Evolutionary conservation across 805 yeast genomes (phyloP).

Genomic region (Komagataella mondaviorum): DNA sequence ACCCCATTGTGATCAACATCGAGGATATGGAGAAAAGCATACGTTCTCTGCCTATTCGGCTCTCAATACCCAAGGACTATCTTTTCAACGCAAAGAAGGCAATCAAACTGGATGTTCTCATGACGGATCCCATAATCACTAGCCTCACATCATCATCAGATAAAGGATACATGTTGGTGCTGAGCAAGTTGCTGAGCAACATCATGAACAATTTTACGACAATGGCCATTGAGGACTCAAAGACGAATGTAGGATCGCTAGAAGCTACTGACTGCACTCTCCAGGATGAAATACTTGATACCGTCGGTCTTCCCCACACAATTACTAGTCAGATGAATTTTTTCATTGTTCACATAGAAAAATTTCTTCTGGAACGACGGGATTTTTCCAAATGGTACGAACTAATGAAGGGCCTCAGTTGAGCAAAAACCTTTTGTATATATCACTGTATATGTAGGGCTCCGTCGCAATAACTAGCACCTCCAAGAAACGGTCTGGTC

Average conservation of each 20-base stretch:
- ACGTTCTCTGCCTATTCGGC: conserved; percentile 12
- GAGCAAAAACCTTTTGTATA: background rate
- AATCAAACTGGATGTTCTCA: conserved; percentile 17
- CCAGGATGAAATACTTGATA: background rate
- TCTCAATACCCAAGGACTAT: conserved; percentile 19
- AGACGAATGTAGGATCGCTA: conserved; percentile 1
- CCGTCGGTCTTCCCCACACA: conserved; percentile 7
- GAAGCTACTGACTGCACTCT: background rate
- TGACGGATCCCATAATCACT: conserved; percentile 10
- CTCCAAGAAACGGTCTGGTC: background rate
- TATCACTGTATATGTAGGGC: background rate
- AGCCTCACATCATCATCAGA: conserved; percentile 14
- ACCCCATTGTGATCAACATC: conserved; percentile 16
- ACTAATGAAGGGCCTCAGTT: background rate
- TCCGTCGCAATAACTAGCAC: background rate
- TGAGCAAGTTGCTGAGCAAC: conserved; percentile 18
- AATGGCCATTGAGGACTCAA: conserved; percentile 10
- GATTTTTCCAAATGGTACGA: conserved; percentile 15
- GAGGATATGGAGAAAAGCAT: conserved; percentile 14
- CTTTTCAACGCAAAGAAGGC: conserved; percentile 12
- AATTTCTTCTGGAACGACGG: conserved; percentile 13
- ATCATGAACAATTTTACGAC: conserved; percentile 15
- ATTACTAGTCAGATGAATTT: conserved; percentile 19
- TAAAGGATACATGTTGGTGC: conserved; percentile 13
- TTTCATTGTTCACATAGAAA: conserved; percentile 18